Conservation (phyloP, 352 stramenopile genomes). For the Thalassiosira delicatula region DNA sequence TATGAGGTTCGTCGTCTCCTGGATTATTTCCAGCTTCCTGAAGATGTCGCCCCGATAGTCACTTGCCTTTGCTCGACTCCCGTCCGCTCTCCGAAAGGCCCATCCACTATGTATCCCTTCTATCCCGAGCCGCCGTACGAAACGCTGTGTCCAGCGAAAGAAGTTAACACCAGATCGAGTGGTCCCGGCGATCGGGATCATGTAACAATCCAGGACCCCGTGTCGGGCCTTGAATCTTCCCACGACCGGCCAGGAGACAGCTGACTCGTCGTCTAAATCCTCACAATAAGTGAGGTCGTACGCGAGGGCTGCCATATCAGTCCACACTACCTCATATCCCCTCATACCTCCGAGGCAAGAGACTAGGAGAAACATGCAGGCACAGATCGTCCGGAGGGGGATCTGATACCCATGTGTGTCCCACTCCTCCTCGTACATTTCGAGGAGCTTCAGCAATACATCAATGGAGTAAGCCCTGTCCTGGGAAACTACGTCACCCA, state of each 20-base stretch:
- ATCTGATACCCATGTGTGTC: too few relatives aligned
- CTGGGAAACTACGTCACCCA: conserved; percentile 40
- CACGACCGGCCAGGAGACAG: conserved; percentile 13
- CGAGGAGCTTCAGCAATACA: conserved; percentile 23
- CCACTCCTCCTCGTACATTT: conserved; percentile 29
- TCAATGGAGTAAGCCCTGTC: conserved; percentile 42
- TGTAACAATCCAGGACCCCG: conserved; percentile 6
- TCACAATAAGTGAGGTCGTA: conserved; percentile 24
- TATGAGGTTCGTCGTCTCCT: conserved; percentile 31
- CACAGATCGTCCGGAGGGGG: too few relatives aligned
- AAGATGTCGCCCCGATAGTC: conserved; percentile 32
- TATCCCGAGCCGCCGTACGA: conserved; percentile 16
- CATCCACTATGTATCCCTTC: conserved; percentile 2
- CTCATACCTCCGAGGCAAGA: conserved; percentile 30
- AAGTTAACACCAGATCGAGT: conserved; percentile 13
- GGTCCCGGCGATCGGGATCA: conserved; percentile 19
- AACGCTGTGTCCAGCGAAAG: conserved; percentile 34
- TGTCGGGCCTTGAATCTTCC: conserved; percentile 2
- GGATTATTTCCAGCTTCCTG: conserved; percentile 13
- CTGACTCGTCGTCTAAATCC: background rate
- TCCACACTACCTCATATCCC: conserved; percentile 22
- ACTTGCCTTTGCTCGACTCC: conserved; percentile 12
- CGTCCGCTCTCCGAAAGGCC: conserved; percentile 24
- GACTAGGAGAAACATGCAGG: conserved; percentile 23
- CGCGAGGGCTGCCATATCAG: background rate